Conservation (phyloP, 2,329 filamentous ascomycete species). For the Cercospora zeina region DNA sequence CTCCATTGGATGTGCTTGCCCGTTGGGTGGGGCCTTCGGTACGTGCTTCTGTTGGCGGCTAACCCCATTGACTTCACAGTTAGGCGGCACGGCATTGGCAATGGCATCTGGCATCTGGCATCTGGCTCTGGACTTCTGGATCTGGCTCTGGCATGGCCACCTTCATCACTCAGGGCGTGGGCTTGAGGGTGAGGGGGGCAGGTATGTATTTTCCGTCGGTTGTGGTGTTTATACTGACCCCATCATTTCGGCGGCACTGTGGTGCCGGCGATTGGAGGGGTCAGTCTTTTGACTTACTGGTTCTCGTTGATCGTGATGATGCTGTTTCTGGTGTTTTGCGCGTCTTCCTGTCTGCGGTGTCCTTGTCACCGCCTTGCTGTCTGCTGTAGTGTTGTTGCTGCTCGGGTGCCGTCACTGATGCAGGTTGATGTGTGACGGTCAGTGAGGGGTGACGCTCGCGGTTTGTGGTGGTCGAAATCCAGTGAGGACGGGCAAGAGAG, state of each 20-base stretch:
- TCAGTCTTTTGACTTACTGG: background rate
- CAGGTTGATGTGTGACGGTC: no score
- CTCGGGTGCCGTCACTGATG: no score
- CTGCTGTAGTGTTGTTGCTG: no score
- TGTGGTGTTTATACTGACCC: background rate
- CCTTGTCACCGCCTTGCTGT: no score
- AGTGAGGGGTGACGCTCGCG: no score
- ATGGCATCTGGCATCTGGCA: background rate
- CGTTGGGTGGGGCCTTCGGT: background rate
- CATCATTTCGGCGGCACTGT: background rate
- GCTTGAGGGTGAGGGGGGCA: background rate
- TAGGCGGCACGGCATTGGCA: background rate
- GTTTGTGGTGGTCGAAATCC: no score
- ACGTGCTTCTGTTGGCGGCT: background rate
- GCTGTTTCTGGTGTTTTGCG: background rate
- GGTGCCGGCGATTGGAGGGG: background rate
- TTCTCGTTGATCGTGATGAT: background rate
- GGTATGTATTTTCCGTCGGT: background rate
- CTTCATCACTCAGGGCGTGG: background rate
- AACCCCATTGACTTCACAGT: background rate
- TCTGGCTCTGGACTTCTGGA: no score
- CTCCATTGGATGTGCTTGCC: background rate
- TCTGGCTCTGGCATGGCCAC: background rate
- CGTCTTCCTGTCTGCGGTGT: no score
- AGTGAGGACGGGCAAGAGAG: no score